Evolutionary conservation across 345 rosid genomes (phyloP), one percentile per base, ranked within the genome.

Genomic region (Salix brachista): DNA sequence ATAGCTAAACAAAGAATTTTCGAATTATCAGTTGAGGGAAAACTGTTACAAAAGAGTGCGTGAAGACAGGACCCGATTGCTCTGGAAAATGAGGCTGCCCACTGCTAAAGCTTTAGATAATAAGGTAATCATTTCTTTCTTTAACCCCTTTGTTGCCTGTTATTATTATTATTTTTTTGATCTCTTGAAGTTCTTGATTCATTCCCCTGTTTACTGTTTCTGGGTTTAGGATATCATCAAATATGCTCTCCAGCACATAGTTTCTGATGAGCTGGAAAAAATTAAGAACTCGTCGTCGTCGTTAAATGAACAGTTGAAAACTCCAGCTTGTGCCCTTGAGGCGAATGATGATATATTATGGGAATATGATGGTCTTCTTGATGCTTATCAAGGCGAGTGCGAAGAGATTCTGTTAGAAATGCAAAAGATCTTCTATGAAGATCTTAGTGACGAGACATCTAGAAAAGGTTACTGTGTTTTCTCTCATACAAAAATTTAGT

Each of bases 351-450:
- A 46, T 12, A 79, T 80, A 61, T 77, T 96, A 26, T 96, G 99
- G 98, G 98, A 96, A 78, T 96, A 92, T 77, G 87, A 89, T 32
- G 97, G 96, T 66, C 82, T 90, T 78, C 87, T 80, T 36, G 83
- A 86, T 81, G 85, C 91, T 60, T 84, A 86, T 85, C 83, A 86
- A 84, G 92, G 91, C 28, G 96, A 91, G 23, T 87, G 94, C 1
- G 99, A 96, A 84, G 98, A 87, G 36, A 92, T 96, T 32, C 79
- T 96, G 88, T 70, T 93, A 62, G 96, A 93, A 83, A 90, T 96
- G 97, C 96, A 96, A 76, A 85, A 86, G 74, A 91, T 96, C 18
- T 96, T 93, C 75, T 96, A 96, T 28, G 89, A 92, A 78, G 96
- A 96, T 84, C 90, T 87, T 72, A 23, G 46, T 50, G 67, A 72